Base-by-base conservation (phyloP, 495 filamentous ascomycete genomes). In the Glonium stellatum region DNA sequence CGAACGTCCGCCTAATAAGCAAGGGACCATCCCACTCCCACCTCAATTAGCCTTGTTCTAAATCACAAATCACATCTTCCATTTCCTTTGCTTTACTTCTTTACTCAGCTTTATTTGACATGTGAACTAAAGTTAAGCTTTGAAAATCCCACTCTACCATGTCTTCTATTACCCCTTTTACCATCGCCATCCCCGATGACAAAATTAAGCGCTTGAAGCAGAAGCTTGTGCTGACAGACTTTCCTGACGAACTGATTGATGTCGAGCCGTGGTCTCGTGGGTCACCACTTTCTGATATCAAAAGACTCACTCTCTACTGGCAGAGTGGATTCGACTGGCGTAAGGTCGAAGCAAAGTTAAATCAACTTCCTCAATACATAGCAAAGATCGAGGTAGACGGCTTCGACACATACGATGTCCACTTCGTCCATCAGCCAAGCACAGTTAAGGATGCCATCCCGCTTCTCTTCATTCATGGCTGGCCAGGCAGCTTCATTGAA, bases 401-500 rank as follows among this genome's bases (percentile, higher is more conserved):
- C 21, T 74, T 71, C 51, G 62, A 51, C 5, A 61, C 48, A 15
- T 52, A 70, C 22, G 58, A 71, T 25, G 63, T 73, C 37, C 70
- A 73, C 51, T 72, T 68, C 54, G 48, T 74, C 12, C 69, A 74
- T 53, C 59, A 71, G 58, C 51, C 23, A 10, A 69, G 65, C 41
- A 41, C 47, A 6, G 36, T 54, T 4, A 21, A 55, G 5, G 51
- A 63, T 21, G 67, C 69, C 9, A 65, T 73, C 15, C 71, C 71
- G 36, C 48, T 74, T 18, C 58, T 74, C 10, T 74, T 71, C 34
- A 5, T 60, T 19, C 65, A 67, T 64, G 65, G 65, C 6, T 67
- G 87, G 74, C 87, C 87, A 15, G 81, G 89, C n/a, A 82, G 79
- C 48, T 87, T 84, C 66, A 71, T 88, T 36, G 84, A 86, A 64